Percentiles rank a stretch among this genome's conserved stretches.
These are phyloP conservation scores for Yamadazyma triangularis DNA, from an alignment of 1,139 yeast species.

Conservation along the genomic window DNA sequence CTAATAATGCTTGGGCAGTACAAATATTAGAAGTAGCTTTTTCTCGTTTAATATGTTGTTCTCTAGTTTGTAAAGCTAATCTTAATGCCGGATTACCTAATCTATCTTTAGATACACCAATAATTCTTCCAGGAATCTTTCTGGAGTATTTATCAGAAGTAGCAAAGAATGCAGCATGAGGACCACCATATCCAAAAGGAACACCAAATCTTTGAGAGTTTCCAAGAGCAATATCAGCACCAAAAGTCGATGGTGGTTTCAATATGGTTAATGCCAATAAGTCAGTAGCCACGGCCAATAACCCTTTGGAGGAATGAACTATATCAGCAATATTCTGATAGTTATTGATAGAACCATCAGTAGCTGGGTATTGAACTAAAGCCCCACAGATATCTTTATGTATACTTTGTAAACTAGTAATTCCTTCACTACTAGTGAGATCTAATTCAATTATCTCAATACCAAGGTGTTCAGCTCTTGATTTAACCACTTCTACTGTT, in stretches of 20 bases:
- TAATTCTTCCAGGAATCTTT: conserved; percentile 94
- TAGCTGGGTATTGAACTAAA: conserved; percentile 84
- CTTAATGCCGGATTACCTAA: conserved; percentile 85
- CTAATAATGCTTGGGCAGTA: conserved; percentile 94
- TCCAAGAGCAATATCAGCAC: conserved; percentile 93
- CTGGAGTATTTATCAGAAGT: conserved; percentile 75
- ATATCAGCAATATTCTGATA: conserved; percentile 56
- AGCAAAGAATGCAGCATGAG: conserved; percentile 97
- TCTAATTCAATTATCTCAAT: conserved; percentile 63
- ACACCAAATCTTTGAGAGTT: conserved; percentile 95
- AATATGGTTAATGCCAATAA: conserved; percentile 80
- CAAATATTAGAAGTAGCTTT: conserved; percentile 97
- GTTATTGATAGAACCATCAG: conserved; percentile 68
- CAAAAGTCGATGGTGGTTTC: conserved; percentile 78
- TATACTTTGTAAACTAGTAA: conserved; percentile 32
- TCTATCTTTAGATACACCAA: conserved; percentile 90
- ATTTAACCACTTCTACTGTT: conserved; percentile 69
- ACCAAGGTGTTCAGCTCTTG: conserved; percentile 74
- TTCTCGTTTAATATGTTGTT: conserved; percentile 95
- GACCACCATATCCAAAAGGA: conserved; percentile 97
- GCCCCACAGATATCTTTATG: conserved; percentile 65
- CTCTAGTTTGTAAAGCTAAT: conserved; percentile 94
- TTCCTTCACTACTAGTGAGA: conserved; percentile 46
- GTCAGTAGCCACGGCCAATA: conserved; percentile 85
- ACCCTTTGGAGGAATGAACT: conserved; percentile 68